A percentile compares a stretch with the other conserved stretches of the same genome.
Conservation (phyloP, 2,329 filamentous ascomycete species). For the Amauroascus niger region DNA sequence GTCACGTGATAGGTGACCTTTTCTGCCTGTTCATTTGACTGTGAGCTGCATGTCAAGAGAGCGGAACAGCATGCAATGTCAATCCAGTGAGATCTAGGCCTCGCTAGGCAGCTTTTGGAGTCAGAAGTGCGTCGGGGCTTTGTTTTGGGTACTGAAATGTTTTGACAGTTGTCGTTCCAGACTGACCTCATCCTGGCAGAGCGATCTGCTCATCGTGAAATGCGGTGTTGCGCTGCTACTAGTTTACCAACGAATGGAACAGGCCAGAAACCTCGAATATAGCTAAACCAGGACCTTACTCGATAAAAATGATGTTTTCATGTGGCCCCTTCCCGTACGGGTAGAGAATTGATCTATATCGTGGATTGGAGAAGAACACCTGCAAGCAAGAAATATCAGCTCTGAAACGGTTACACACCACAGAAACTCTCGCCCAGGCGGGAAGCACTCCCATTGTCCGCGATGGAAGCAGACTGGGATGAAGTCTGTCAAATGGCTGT, state of each 20-base stretch:
- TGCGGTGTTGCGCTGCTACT: background rate
- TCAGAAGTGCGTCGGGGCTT: background rate
- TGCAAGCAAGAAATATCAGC: background rate
- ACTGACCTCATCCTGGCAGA: background rate
- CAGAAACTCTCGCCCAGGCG: background rate
- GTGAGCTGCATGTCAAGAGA: background rate
- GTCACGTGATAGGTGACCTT: background rate
- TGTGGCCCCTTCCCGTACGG: slow-evolving; percentile 26
- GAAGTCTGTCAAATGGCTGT: slow-evolving; percentile 74
- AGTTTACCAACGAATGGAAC: background rate
- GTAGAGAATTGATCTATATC: slow-evolving; percentile 14
- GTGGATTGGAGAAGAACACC: slow-evolving; percentile 1
- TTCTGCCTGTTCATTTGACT: background rate
- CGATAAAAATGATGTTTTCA: slow-evolving; percentile 28
- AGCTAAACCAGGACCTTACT: background rate
- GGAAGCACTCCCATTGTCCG: slow-evolving; percentile 3
- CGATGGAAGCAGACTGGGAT: slow-evolving; percentile 42
- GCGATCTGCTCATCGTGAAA: background rate
- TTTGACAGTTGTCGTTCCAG: background rate
- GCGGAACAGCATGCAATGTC: background rate
- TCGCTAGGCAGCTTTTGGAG: background rate
- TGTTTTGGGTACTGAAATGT: background rate
- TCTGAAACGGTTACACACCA: background rate
- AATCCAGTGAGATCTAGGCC: background rate
- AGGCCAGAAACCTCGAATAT: background rate